Evolutionary conservation across 352 stramenopile species (phyloP).

Genomic region (Phytophthora parvispora): DNA sequence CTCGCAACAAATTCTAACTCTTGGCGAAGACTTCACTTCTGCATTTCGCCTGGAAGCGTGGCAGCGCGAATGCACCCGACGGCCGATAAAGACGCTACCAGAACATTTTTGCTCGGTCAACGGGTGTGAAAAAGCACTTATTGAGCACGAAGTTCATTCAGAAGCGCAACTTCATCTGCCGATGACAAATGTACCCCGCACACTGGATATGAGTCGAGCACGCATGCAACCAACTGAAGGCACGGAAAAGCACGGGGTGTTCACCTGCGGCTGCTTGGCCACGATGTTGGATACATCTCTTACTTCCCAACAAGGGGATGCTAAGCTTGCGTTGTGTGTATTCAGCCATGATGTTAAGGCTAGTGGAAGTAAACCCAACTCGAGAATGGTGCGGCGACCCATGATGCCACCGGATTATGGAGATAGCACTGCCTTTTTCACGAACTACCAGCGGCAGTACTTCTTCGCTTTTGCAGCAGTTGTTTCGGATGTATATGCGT

Average conservation of each 20-base stretch:
- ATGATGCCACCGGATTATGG: slow-evolving; percentile 19
- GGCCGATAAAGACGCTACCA: slow-evolving; percentile 28
- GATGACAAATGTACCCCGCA: slow-evolving; percentile 82
- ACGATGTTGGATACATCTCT: slow-evolving; percentile 65
- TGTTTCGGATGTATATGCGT: slow-evolving; percentile 52
- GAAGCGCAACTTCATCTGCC: slow-evolving; percentile 58
- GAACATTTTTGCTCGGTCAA: slow-evolving; percentile 72
- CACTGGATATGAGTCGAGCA: slow-evolving; percentile 64
- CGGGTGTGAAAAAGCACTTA: slow-evolving; percentile 41
- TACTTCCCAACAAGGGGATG: slow-evolving; percentile 10
- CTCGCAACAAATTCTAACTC: slow-evolving; percentile 72
- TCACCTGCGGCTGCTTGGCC: slow-evolving; percentile 64
- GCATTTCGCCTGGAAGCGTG: slow-evolving; percentile 62
- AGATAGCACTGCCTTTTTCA: slow-evolving; percentile 43
- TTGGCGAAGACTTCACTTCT: slow-evolving; percentile 76
- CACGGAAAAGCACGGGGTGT: slow-evolving; percentile 64
- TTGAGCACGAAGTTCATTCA: slow-evolving; percentile 59
- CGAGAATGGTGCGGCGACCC: background rate
- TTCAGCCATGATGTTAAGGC: slow-evolving; percentile 58
- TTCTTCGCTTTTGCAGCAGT: slow-evolving; percentile 69
- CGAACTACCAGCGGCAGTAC: slow-evolving; percentile 56
- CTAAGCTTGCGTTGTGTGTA: slow-evolving; percentile 62
- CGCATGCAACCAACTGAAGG: slow-evolving; percentile 49
- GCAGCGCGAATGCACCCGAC: slow-evolving; percentile 46
- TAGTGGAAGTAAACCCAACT: slow-evolving; percentile 8